Base-by-base conservation (phyloP, 1,284 basidiomycete species). In the Athelia psychrophila region DNA sequence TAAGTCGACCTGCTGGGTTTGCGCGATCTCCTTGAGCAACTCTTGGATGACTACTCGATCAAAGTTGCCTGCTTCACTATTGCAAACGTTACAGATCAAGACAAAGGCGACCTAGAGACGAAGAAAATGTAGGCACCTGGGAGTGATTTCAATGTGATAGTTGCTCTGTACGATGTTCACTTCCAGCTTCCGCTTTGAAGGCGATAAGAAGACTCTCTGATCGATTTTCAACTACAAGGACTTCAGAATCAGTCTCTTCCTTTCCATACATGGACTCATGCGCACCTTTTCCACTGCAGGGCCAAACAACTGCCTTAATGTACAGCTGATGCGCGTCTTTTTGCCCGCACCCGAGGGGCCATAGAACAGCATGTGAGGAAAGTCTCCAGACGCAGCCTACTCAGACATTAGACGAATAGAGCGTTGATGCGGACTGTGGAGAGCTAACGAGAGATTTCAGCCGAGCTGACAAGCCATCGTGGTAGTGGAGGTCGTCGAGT, bases 301-400 rank as follows among this genome's bases (percentile, higher is more conserved):
- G 2, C 96, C 97, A 70, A 95, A 99, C 42, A 99, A 72, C 64
- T 98, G 88, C 58, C 90, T 78, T 49, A 99, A 68, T 5, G 92
- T 94, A 58, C 89, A 92, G 60, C 87, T 89, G 63, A 99, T 95
- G 47, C 97, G 81, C 33, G 97, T 99, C 81, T 99, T 99, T 77
- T 99, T 99, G 18, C 96, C 96, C 9, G 96, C 94, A 18, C 96
- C 96, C 3, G 92, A 93, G 2, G 96, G 97, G 0, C 96, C 97
- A 65, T 98, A 99, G 74, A 99, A 98, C 12, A 99, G 82, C 75
- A 97, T 88, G 67, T 99, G 96, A 5, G 96, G 96, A 64, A 99
- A 98, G 75, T 99, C 97, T 2, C 91, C 91, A 1, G 91, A 91
- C 0, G 86, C 80, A 1, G 93, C 86, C 90, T 92, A 18, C 22